phyloP scores from a whole-genome alignment of 2,329 filamentous ascomycete genomes.

The Ceratocystis colombiana region DNA sequence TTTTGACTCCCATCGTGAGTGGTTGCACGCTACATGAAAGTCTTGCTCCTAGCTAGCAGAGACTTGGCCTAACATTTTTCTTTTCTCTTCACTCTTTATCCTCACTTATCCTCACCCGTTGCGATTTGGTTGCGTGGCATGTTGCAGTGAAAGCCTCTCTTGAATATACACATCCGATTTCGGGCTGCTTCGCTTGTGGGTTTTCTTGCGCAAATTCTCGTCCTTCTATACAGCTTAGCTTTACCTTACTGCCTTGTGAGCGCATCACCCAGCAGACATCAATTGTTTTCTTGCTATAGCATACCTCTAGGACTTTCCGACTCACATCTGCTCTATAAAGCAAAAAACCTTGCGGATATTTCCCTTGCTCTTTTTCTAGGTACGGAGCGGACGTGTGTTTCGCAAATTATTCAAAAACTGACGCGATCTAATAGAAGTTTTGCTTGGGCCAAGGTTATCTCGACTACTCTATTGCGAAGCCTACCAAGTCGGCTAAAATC shows the following conservation, averaged over 20 bases:
- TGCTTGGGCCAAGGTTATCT: constrained; percentile 1
- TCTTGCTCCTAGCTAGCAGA: background rate
- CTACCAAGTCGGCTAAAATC: background rate
- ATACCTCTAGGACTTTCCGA: background rate
- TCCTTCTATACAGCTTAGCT: background rate
- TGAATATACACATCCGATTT: background rate
- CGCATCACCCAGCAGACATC: background rate
- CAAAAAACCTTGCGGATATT: too few species aligned
- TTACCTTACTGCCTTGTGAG: background rate
- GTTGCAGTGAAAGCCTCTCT: background rate
- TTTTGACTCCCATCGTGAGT: background rate
- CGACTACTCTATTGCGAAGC: background rate
- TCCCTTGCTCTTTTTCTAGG: background rate
- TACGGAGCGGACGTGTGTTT: background rate
- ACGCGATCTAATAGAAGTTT: background rate
- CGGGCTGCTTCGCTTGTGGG: background rate
- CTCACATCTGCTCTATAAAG: too few species aligned
- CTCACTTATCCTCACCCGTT: background rate
- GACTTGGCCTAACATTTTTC: background rate
- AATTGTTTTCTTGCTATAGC: background rate
- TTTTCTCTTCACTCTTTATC: background rate
- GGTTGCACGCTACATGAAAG: background rate
- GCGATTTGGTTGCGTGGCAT: background rate
- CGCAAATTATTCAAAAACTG: background rate
- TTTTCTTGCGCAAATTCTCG: constrained; percentile 2